phyloP scores from a whole-genome alignment of 177 flowering plant species.

The Telopea speciosissima region DNA sequence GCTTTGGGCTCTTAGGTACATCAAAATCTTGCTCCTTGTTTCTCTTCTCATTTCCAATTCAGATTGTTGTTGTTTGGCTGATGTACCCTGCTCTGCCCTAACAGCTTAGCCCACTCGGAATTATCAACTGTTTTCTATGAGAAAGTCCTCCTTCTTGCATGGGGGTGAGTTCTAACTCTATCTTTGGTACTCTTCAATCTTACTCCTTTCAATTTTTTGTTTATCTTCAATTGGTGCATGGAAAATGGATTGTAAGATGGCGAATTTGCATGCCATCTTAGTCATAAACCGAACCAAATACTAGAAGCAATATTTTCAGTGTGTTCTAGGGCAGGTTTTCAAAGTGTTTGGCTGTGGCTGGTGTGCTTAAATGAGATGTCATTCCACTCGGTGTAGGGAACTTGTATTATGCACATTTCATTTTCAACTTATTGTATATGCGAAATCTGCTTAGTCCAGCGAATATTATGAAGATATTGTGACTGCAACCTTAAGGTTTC shows the following conservation, averaged over 20 bases:
- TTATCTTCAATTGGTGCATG: background rate
- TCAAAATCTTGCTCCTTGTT: background rate
- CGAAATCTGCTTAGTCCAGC: background rate
- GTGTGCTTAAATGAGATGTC: background rate
- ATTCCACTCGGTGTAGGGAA: background rate
- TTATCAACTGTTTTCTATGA: conserved; percentile 92
- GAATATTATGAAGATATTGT: background rate
- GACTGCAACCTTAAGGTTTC: background rate
- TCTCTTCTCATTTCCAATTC: background rate
- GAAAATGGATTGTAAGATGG: background rate
- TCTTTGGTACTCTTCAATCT: background rate
- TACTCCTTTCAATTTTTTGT: background rate
- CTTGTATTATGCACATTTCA: background rate
- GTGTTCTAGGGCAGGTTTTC: background rate
- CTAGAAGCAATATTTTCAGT: background rate
- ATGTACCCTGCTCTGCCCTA: conserved; percentile 11
- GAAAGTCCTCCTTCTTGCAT: conserved; percentile 83
- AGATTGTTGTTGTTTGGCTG: conserved; percentile 7
- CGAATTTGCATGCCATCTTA: background rate
- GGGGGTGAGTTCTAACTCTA: conserved; percentile 63
- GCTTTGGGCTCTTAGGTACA: conserved; percentile 94
- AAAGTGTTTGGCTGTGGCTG: background rate
- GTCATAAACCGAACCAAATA: background rate
- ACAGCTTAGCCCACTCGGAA: conserved; percentile 95
- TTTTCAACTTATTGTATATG: background rate